These are phyloP conservation scores for Lotmaria passim DNA, from an alignment of 208 protist species.

Conservation along the genomic window DNA sequence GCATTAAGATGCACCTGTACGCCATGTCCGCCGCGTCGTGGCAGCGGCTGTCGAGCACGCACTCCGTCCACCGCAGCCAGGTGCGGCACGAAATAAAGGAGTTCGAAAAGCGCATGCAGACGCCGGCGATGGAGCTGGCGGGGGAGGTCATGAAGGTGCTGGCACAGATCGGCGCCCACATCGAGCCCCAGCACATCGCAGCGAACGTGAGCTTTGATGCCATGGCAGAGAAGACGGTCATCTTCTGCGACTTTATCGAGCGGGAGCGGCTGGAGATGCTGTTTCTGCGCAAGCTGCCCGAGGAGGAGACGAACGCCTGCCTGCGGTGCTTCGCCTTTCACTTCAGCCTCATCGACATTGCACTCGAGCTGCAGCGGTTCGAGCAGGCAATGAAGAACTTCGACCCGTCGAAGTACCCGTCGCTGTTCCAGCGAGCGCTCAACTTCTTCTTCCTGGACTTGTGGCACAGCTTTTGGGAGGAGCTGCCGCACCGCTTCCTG, in stretches of 20 bases:
- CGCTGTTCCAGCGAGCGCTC: slow-evolving; percentile 33
- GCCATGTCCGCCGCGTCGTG: slow-evolving; percentile 43
- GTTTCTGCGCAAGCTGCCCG: slow-evolving; percentile 36
- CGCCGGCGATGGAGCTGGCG: slow-evolving; percentile 39
- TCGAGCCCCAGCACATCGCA: slow-evolving; percentile 47
- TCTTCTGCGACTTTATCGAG: slow-evolving; percentile 43
- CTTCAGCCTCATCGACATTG: slow-evolving; percentile 53
- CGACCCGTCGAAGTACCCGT: slow-evolving; percentile 58
- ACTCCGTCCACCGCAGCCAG: slow-evolving; percentile 9
- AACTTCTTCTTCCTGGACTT: slow-evolving; percentile 73
- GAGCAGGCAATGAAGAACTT: slow-evolving; percentile 54
- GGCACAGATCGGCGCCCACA: slow-evolving; percentile 27
- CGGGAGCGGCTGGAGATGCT: slow-evolving; percentile 38
- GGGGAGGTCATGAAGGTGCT: slow-evolving; percentile 57
- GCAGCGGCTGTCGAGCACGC: slow-evolving; percentile 28
- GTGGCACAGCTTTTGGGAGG: slow-evolving; percentile 67
- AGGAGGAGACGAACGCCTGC: slow-evolving; percentile 48
- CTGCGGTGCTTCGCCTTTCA: slow-evolving; percentile 44
- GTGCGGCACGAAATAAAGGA: slow-evolving; percentile 32
- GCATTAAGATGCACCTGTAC: slow-evolving; percentile 47
- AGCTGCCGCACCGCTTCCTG: slow-evolving; percentile 66
- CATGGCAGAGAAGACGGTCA: slow-evolving; percentile 33
- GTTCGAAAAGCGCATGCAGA: slow-evolving; percentile 41
- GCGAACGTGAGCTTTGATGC: slow-evolving; percentile 43
- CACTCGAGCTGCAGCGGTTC: slow-evolving; percentile 51